A percentile compares a stretch with the other conserved stretches of the same genome.
These are phyloP conservation scores for Neonectria punicea DNA, from an alignment of 2,329 filamentous ascomycete genomes.

Conservation along the genomic window DNA sequence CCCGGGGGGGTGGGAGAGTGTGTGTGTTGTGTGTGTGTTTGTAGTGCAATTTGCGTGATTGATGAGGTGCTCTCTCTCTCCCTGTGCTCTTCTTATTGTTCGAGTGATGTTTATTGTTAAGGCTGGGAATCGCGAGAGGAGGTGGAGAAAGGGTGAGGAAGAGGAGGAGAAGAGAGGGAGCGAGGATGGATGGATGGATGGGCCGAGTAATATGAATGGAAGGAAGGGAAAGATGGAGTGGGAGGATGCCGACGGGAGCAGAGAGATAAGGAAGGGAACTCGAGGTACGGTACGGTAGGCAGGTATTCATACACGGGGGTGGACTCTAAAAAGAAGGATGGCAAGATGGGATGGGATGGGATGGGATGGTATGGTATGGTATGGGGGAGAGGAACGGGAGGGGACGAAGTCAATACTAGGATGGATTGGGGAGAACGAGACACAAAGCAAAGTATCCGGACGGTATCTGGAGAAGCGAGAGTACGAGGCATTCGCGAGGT, in stretches of 20 bases:
- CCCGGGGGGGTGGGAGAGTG: conserved; percentile 13
- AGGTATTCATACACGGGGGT: conserved; percentile 16
- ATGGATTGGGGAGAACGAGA: conserved; percentile 1
- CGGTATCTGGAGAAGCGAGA: not conserved
- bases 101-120: not conserved
- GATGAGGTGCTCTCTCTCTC: conserved; percentile 3
- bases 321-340: conserved; percentile 9
- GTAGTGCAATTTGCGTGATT: conserved; percentile 8
- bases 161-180: not conserved
- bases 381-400: not conserved
- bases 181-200: not conserved
- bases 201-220: not conserved
- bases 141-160: not conserved
- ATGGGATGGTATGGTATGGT: not conserved
- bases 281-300: not conserved
- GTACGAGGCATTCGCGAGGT: not conserved
- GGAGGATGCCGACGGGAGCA: conserved; percentile 6
- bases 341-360: conserved; percentile 11
- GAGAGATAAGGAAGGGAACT: conserved; percentile 2
- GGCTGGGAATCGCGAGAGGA: not conserved
- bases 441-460: not conserved
- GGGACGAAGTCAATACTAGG: conserved; percentile 21
- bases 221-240: not conserved
- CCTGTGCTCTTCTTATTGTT: not conserved
- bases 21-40: conserved; percentile 15